phyloP scores from a whole-genome alignment of 2,329 filamentous ascomycete species.

The Colletotrichum sp. region DNA sequence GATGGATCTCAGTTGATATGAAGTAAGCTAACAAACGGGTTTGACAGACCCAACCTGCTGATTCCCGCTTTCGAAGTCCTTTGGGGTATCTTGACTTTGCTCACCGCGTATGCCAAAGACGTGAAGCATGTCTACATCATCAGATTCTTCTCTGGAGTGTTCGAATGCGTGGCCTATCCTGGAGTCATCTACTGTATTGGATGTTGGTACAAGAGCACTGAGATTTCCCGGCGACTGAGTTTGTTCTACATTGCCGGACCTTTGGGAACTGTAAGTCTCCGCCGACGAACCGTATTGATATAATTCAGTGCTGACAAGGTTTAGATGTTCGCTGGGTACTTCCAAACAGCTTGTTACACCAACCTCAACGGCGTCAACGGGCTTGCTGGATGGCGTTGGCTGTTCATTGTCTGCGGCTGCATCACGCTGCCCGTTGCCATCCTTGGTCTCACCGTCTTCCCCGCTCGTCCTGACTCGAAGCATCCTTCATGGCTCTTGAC shows the following conservation, averaged over 20 bases:
- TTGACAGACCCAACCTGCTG: slow-evolving; percentile 35
- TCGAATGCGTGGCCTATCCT: not conserved
- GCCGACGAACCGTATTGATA: not conserved
- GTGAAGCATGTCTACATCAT: slow-evolving; percentile 36
- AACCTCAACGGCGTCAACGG: slow-evolving; percentile 17
- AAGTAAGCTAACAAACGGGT: not conserved
- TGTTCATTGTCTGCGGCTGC: slow-evolving; percentile 17
- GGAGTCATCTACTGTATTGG: slow-evolving; percentile 7
- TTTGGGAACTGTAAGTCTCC: not conserved
- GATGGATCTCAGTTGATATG: not conserved
- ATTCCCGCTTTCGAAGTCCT: slow-evolving; percentile 57
- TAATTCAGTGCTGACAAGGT: not conserved
- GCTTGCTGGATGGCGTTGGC: slow-evolving; percentile 16
- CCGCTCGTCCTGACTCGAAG: slow-evolving; percentile 31
- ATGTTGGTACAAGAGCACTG: slow-evolving; percentile 13
- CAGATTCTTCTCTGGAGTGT: slow-evolving; percentile 4
- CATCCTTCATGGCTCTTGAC: slow-evolving; percentile 33
- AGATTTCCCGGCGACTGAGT: slow-evolving; percentile 4
- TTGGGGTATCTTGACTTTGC: slow-evolving; percentile 62
- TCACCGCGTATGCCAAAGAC: slow-evolving; percentile 36
- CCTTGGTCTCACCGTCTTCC: slow-evolving; percentile 21
- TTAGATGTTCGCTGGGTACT: slow-evolving; percentile 14
- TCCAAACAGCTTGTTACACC: slow-evolving; percentile 13
- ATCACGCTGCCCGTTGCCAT: slow-evolving; percentile 13
- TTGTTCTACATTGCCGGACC: slow-evolving; percentile 7